Evolutionary conservation across 2,329 filamentous ascomycete genomes (phyloP).

Genomic region (Blastomyces parvus): DNA sequence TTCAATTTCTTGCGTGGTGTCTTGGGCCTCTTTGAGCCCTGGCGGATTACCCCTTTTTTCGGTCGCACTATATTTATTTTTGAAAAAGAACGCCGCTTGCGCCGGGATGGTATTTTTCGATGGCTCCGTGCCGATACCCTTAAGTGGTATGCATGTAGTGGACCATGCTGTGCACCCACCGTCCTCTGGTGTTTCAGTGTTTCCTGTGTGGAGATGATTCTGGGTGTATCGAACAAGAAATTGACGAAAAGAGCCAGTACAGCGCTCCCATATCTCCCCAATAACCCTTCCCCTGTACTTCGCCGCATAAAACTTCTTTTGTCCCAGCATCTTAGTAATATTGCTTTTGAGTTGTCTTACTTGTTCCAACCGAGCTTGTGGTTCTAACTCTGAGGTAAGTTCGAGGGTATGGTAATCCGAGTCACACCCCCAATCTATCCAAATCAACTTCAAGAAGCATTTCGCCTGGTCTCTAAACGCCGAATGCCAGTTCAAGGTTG

Average conservation of each 20-base stretch:
- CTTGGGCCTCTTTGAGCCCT: no score
- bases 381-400: no score
- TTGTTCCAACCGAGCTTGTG: background rate
- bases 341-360: background rate
- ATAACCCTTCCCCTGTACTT: constrained; percentile 4
- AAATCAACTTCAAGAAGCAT: constrained; percentile 23
- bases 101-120: background rate
- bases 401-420: background rate
- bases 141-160: background rate
- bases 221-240: constrained; percentile 19
- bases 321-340: constrained; percentile 11
- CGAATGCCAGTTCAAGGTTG: constrained; percentile 14
- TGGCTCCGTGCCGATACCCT: background rate
- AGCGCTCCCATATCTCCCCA: constrained; percentile 20
- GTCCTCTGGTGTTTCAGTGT: background rate
- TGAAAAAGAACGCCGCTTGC: background rate
- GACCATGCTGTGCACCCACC: background rate
- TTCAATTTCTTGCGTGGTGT: background rate
- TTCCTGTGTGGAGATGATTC: background rate
- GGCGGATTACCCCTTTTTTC: background rate
- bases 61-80: background rate
- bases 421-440: constrained; percentile 27
- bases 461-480: constrained; percentile 17
- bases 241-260: constrained; percentile 22
- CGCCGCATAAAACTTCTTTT: constrained; percentile 15